Conservation (phyloP, 768 basidiomycete genomes). For the Kwoniella sp. region DNA sequence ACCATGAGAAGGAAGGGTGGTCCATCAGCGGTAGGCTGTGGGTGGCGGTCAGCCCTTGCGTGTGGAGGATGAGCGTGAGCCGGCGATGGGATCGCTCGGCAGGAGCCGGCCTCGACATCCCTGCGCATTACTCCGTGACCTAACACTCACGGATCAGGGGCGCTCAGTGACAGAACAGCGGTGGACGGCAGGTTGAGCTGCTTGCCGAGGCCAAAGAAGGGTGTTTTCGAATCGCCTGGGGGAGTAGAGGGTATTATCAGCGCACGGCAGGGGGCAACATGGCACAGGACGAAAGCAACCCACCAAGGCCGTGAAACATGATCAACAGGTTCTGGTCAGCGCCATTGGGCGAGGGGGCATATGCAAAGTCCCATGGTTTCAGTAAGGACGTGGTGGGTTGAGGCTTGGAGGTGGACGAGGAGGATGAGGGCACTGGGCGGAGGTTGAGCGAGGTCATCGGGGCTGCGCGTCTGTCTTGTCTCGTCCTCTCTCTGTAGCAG, state of each 20-base stretch:
- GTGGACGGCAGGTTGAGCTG: slow-evolving; percentile 42
- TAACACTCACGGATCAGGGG: slow-evolving; percentile 37
- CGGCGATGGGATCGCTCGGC: no score
- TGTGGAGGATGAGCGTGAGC: background rate
- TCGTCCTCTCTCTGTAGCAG: background rate
- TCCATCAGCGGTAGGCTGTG: slow-evolving; percentile 39
- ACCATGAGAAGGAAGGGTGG: slow-evolving; percentile 38
- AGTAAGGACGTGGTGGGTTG: slow-evolving; percentile 27
- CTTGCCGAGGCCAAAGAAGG: slow-evolving; percentile 41
- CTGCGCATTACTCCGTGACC: no score
- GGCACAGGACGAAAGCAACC: background rate
- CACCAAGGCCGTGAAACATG: slow-evolving; percentile 49
- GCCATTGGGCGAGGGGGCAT: slow-evolving; percentile 33
- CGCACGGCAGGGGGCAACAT: background rate
- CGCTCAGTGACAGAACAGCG: slow-evolving; percentile 41
- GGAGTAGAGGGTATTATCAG: background rate
- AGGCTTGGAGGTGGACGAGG: slow-evolving; percentile 10
- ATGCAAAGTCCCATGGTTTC: slow-evolving; percentile 41
- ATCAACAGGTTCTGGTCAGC: slow-evolving; percentile 44
- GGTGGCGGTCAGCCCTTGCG: no score
- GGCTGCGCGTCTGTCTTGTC: background rate
- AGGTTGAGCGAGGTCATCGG: slow-evolving; percentile 31
- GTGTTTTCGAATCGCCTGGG: slow-evolving; percentile 41
- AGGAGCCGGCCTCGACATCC: no score
- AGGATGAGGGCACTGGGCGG: slow-evolving; percentile 15